Evolutionary conservation across 495 filamentous ascomycete genomes (phyloP).

Genomic region (Lophiotrema nucula): DNA sequence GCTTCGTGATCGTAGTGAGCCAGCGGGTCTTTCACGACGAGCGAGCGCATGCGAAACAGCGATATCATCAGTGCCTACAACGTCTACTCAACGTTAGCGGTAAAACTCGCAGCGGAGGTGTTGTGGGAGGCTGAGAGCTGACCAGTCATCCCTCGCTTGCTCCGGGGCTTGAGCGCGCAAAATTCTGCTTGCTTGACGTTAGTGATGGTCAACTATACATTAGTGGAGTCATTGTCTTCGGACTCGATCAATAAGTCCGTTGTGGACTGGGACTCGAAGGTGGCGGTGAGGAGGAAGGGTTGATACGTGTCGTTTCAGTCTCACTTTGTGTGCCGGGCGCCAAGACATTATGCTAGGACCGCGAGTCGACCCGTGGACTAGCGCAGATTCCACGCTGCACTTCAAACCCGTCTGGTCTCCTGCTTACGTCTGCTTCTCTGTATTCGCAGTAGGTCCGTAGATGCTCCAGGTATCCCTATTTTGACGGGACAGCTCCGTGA

Average conservation of each 20-base stretch:
- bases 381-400: too few species aligned
- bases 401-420: too few species aligned
- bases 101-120: not conserved
- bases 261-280: constrained; percentile 1
- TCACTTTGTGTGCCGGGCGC: not conserved
- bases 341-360: too few species aligned
- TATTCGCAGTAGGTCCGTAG: too few species aligned
- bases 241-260: not conserved
- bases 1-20: constrained; percentile 5
- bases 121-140: not conserved
- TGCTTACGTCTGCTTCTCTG: too few species aligned
- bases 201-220: not conserved
- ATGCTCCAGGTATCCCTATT: too few species aligned
- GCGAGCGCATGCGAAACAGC: constrained; percentile 7
- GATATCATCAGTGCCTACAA: not conserved
- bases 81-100: constrained; percentile 5
- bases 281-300: constrained; percentile 7
- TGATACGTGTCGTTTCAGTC: not conserved
- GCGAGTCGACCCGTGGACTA: too few species aligned
- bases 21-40: not conserved
- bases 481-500: too few species aligned
- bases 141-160: constrained; percentile 1
- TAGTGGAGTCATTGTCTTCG: not conserved
- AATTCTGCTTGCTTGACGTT: not conserved
- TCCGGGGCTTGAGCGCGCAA: not conserved